Base-by-base conservation (phyloP, 208 protist species). In the Leishmania gerbilli region DNA sequence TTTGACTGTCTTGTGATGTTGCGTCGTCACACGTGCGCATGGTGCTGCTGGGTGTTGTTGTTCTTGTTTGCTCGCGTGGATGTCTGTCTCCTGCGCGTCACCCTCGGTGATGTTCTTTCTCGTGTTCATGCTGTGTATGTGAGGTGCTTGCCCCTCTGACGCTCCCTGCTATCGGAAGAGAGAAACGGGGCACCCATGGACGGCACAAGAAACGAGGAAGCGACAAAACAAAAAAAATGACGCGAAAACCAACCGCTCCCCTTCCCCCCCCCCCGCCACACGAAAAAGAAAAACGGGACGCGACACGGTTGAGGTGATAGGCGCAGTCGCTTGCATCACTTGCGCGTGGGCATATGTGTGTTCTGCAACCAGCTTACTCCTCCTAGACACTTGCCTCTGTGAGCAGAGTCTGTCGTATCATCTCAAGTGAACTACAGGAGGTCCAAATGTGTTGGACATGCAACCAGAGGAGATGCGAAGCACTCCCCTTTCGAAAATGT, bases 91-190 rank as follows among this genome's bases (percentile, higher is more conserved):
- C 3, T 55, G 17, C 51, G 51, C 51, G 17, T 55, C 15, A 21
- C 51, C 51, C 17, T 21, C 3, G 9, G 17, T 55, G 51, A 55
- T 15, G 9, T 6, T 21, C 15, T 9, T 7, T n/a, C 56, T 62
- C 56, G 17, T 62, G 27, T 31, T 62, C 24, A 62, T 15, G 56
- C 0, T 31, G 27, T 31, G 24, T 13, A 62, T 62, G 56, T 6
- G 9, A 31, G 2, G 7, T 62, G 56, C 24, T 21, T 40, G 31
- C 31, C 31, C 31, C 58, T 67, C 60, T 45, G 24, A 53, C 56
- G 56, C 55, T 51, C 56, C 31, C n/a, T 53, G 37, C 15, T 68
- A 51, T 74, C 15, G 67, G 62, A 49, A 84, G 17, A 79, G 34
- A 21, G 72, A 31, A 71, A 13, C 45, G n/a, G 53, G 64, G n/a